Conservation (phyloP, 768 basidiomycete genomes). For the Mycena venus region DNA sequence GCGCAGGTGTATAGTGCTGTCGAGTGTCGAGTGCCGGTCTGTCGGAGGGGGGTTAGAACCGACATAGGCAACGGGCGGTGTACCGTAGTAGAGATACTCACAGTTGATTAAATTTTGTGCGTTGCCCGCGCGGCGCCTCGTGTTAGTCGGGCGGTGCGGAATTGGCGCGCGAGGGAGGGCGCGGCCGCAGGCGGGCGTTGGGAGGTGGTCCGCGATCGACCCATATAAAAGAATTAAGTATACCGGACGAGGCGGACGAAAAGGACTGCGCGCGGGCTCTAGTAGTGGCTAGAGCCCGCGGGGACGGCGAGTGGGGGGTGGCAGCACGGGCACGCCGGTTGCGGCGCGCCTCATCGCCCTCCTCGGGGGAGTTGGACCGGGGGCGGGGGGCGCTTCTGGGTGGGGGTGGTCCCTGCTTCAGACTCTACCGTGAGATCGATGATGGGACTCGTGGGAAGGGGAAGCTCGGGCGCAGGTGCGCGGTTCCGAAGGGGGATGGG, state of each 20-base stretch:
- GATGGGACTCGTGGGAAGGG: slow-evolving; percentile 33
- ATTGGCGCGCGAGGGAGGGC: slow-evolving; percentile 33
- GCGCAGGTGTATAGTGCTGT: slow-evolving; percentile 34
- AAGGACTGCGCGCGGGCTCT: slow-evolving; percentile 33
- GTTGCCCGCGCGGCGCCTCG: slow-evolving; percentile 8
- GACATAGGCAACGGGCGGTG: not conserved
- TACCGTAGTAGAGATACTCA: not conserved
- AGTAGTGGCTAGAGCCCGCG: too few relatives aligned
- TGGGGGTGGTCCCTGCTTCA: slow-evolving; percentile 29
- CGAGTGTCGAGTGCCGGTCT: slow-evolving; percentile 31
- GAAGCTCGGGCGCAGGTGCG: slow-evolving; percentile 19
- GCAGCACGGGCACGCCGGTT: slow-evolving; percentile 18
- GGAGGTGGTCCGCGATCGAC: slow-evolving; percentile 33
- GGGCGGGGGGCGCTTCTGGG: slow-evolving; percentile 36
- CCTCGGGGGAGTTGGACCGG: slow-evolving; percentile 24
- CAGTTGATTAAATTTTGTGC: slow-evolving; percentile 21
- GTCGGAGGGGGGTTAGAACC: not conserved
- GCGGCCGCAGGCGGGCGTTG: slow-evolving; percentile 11
- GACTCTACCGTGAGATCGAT: slow-evolving; percentile 24
- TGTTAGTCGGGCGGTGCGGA: slow-evolving; percentile 35
- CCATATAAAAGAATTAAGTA: slow-evolving; percentile 34
- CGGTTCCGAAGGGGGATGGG: slow-evolving; percentile 17
- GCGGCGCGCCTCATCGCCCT: slow-evolving; percentile 25
- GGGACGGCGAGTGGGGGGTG: slow-evolving; percentile 23
- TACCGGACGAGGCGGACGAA: slow-evolving; percentile 31